A percentile compares a stretch with the other conserved stretches of the same genome.
phyloP scores from a whole-genome alignment of 441 rosid genomes.

The Metrosideros polymorpha region DNA sequence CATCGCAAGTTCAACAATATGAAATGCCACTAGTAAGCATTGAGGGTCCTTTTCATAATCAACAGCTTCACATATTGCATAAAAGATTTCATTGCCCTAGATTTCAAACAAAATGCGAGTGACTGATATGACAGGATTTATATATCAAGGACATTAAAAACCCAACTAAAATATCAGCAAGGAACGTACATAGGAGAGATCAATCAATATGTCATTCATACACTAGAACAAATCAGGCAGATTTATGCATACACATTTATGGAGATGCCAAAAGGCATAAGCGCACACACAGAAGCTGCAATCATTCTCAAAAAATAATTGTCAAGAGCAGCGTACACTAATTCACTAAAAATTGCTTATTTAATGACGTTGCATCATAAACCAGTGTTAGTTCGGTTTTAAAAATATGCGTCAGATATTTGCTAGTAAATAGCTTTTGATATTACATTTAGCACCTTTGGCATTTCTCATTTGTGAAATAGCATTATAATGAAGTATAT shows the following conservation, averaged over 20 bases:
- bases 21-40: slow-evolving; percentile 72
- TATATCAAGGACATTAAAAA: neutral
- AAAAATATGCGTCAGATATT: neutral
- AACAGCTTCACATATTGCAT: slow-evolving; percentile 62
- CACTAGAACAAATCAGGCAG: neutral
- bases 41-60: slow-evolving; percentile 94
- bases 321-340: neutral
- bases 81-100: slow-evolving; percentile 56
- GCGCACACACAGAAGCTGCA: neutral
- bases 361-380: neutral
- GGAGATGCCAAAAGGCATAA: neutral
- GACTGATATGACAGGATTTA: neutral
- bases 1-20: slow-evolving; percentile 58
- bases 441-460: neutral
- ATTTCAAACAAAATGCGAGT: slow-evolving; percentile 7
- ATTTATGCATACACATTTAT: neutral
- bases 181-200: neutral
- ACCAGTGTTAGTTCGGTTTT: neutral
- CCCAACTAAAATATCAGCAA: neutral
- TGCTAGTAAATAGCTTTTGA: neutral
- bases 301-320: neutral
- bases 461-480: neutral
- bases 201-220: neutral
- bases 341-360: neutral
- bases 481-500: neutral